Evolutionary conservation across 495 filamentous ascomycete genomes (phyloP).

Genomic region (Penicillium goetzii): DNA sequence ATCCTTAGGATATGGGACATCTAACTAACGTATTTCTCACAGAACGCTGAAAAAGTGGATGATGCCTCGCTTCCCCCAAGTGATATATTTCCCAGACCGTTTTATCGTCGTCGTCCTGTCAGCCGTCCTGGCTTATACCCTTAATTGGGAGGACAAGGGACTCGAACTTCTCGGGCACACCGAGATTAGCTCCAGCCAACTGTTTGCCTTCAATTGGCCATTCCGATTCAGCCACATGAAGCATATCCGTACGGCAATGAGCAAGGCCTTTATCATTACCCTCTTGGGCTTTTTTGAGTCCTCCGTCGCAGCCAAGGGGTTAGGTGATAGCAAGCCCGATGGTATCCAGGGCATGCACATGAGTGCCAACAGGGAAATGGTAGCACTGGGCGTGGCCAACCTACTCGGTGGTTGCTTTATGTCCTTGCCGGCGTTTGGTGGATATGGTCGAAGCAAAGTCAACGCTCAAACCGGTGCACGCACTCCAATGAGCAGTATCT

Average conservation of each 20-base stretch:
- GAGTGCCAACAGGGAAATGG: constrained; percentile 91
- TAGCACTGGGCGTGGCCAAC: constrained; percentile 90
- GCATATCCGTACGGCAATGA: constrained; percentile 83
- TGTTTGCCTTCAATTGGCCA: constrained; percentile 85
- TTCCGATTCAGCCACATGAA: constrained; percentile 74
- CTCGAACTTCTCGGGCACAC: constrained; percentile 84
- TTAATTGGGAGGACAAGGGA: constrained; percentile 79
- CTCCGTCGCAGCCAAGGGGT: constrained; percentile 92
- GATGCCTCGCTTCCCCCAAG: constrained; percentile 76
- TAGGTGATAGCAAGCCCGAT: constrained; percentile 63
- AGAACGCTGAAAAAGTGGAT: constrained; percentile 82
- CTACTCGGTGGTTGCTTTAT: constrained; percentile 88
- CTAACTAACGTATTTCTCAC: constrained; percentile 5
- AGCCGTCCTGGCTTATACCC: constrained; percentile 75
- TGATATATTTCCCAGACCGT: constrained; percentile 91
- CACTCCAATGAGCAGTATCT: constrained; percentile 88
- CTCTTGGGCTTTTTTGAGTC: constrained; percentile 98
- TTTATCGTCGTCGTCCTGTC: constrained; percentile 89
- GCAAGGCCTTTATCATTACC: constrained; percentile 91
- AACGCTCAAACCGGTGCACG: constrained; percentile 89
- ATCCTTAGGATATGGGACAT: not conserved
- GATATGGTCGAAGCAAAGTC: constrained; percentile 94
- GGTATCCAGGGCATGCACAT: constrained; percentile 75
- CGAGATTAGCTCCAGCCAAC: constrained; percentile 57
- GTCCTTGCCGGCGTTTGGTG: constrained; percentile 90